phyloP scores from a whole-genome alignment of 2,329 filamentous ascomycete species.

The Aureobasidium lini region DNA sequence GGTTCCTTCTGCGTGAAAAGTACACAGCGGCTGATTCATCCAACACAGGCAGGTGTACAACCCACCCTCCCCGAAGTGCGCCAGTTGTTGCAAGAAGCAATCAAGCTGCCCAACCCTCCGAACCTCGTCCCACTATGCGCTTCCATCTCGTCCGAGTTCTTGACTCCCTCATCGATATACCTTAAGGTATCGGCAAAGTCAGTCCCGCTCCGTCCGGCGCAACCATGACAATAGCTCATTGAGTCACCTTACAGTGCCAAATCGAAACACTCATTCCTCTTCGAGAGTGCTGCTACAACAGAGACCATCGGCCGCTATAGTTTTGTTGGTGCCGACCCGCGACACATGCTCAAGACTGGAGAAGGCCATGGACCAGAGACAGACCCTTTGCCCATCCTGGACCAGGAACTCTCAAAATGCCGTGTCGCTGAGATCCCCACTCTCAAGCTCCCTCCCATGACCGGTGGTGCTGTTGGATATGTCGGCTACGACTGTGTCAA shows the following conservation, averaged over 20 bases:
- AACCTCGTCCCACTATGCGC: conserved; percentile 78
- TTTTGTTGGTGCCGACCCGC: conserved; percentile 69
- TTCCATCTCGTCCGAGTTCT: conserved; percentile 81
- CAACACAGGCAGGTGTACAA: conserved; percentile 36
- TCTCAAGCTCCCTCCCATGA: conserved; percentile 74
- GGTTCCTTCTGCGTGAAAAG: neutral
- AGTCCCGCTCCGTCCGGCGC: conserved; percentile 31
- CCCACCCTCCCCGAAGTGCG: conserved; percentile 55
- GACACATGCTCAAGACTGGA: conserved; percentile 79
- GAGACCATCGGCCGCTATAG: conserved; percentile 92
- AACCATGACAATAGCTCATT: conserved; percentile 15
- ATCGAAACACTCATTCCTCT: conserved; percentile 82
- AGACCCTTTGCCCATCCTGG: conserved; percentile 77
- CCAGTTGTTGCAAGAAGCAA: conserved; percentile 47
- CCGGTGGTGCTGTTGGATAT: conserved; percentile 90
- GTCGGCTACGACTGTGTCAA: conserved; percentile 95
- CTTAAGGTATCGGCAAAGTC: conserved; percentile 76
- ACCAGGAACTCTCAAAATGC: conserved; percentile 70
- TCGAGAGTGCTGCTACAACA: conserved; percentile 86
- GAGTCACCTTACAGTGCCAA: conserved; percentile 36
- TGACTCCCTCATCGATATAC: conserved; percentile 93
- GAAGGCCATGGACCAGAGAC: conserved; percentile 75
- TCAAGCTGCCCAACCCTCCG: conserved; percentile 49
- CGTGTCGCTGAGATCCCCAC: conserved; percentile 78
- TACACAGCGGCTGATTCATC: neutral